Evolutionary conservation across 306 rosid species (phyloP), one percentile per base, ranked within the genome.

Genomic region (Castanea mollissima): DNA sequence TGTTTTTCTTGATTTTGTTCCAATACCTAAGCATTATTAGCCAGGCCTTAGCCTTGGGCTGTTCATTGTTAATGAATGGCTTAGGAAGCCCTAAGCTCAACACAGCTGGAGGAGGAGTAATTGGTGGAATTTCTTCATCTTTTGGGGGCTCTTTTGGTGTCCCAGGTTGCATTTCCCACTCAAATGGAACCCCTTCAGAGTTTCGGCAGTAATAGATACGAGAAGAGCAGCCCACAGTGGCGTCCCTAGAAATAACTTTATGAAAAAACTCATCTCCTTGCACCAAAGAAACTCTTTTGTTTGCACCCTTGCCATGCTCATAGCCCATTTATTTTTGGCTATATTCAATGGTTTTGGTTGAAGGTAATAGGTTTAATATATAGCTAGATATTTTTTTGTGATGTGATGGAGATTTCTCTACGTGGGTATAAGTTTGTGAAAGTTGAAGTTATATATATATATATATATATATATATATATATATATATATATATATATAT

Each of bases 151-250:
- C 62, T 77, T 81, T 88, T 18, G 98, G 80, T 2, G 83, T 84
- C 9, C 98, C 98, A 5, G 97, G 98, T 79, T 87, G 87, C 91
- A 71, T 90, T 88, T 93, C 98, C 98, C 97, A 93, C 16, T 86
- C 59, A 79, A 93, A 93, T 16, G 98, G 97, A 80, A 93, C 85
- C 51, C 98, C 98, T 88, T 89, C 98, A 0, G 86, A 71, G 70
- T 86, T 87, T 4, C 92, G 70, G 71, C 80, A 84, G 80, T 93
- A 91, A 44, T 87, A 91, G 58, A 89, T 74, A 5, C 91, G 88
- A 51, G 98, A 91, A 20, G 98, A 91, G 73, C 89, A 84, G 44
- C 90, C 93, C 41, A 86, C 20, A 4, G 97, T 87, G 12, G 95
- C 83, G 69, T 78, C 76, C 58, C 95, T 87, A 7, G 89, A 62